Conservation (phyloP, 257 asterid genomes). For the Capsicum rhomboideum region DNA sequence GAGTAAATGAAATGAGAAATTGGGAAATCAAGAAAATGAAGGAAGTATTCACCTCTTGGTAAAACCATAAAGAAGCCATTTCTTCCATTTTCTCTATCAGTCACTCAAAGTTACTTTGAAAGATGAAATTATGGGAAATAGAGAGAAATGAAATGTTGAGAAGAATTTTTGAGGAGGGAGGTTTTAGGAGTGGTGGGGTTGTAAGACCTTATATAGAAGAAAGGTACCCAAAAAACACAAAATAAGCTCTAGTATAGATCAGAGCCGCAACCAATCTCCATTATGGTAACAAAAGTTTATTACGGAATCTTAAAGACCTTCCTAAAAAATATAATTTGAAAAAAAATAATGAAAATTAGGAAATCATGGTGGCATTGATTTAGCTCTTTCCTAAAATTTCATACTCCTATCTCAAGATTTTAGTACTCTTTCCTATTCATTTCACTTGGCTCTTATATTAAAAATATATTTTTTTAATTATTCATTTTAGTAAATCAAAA, state of each 20-base stretch:
- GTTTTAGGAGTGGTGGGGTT: constrained; percentile 7
- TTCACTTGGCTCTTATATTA: too few species aligned
- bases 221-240: constrained; percentile 12
- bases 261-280: constrained; percentile 11
- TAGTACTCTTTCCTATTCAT: too few species aligned
- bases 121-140: neutral
- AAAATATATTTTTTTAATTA: too few species aligned
- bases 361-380: neutral
- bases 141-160: constrained; percentile 9
- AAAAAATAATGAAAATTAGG: too few species aligned
- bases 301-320: constrained; percentile 31
- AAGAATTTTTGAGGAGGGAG: constrained; percentile 6
- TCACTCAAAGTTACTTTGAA: neutral
- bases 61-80: constrained; percentile 50
- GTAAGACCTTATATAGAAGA: constrained; percentile 38
- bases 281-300: constrained; percentile 9
- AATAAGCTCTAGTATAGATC: constrained; percentile 1
- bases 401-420: neutral
- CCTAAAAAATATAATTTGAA: constrained; percentile 10
- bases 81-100: constrained; percentile 36
- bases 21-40: neutral
- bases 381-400: neutral
- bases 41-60: constrained; percentile 43
- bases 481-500: too few species aligned
- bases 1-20: neutral